These are phyloP conservation scores for Rhizophora apiculata DNA, from an alignment of 345 rosid genomes.

Conservation along the genomic window DNA sequence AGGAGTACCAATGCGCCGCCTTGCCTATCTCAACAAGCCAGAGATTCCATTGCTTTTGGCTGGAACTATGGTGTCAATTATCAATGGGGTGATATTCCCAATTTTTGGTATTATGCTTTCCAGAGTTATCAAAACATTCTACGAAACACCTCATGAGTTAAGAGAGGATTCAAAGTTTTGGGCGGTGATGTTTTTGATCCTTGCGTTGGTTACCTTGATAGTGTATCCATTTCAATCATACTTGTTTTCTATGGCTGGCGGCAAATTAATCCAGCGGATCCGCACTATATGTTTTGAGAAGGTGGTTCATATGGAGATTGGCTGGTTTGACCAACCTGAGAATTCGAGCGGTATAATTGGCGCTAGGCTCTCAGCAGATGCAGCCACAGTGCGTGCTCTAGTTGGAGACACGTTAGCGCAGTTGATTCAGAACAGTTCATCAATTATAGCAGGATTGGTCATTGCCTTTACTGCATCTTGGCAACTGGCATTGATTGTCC, in stretches of 20 bases:
- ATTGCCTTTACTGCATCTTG: constrained; percentile 72
- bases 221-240: constrained; percentile 41
- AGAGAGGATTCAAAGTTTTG: constrained; percentile 65
- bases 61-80: constrained; percentile 48
- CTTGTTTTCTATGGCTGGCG: constrained; percentile 72
- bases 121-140: constrained; percentile 48
- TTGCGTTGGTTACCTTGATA: constrained; percentile 50
- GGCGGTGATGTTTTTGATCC: constrained; percentile 53
- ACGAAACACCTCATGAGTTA: constrained; percentile 50
- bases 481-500: constrained; percentile 60
- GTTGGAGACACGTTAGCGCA: constrained; percentile 76
- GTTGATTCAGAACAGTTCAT: constrained; percentile 51
- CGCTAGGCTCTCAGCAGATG: constrained; percentile 80
- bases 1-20: constrained; percentile 47
- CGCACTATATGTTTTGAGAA: constrained; percentile 77
- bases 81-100: constrained; percentile 60
- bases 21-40: constrained; percentile 74
- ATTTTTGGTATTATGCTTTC: constrained; percentile 55
- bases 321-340: constrained; percentile 75
- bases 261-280: constrained; percentile 59
- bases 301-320: constrained; percentile 76
- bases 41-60: constrained; percentile 61
- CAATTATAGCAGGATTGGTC: constrained; percentile 62
- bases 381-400: constrained; percentile 55
- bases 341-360: constrained; percentile 84